These are phyloP conservation scores for Cyclotella atomus DNA, from an alignment of 108 stramenopile species.

Conservation along the genomic window DNA sequence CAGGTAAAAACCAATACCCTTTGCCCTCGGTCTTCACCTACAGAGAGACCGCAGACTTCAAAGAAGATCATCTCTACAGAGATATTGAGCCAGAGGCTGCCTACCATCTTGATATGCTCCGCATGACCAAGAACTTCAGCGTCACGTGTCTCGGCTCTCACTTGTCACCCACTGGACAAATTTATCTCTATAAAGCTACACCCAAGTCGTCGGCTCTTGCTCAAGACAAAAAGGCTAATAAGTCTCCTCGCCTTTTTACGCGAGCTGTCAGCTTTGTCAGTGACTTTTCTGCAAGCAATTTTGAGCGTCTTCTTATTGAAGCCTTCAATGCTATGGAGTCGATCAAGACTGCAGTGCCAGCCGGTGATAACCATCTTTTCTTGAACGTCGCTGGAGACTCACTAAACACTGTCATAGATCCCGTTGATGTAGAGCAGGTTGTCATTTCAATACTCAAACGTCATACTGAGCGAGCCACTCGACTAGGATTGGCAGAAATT, in stretches of 20 bases:
- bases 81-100: conserved; percentile 94
- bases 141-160: conserved; percentile 75
- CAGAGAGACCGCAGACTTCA: conserved; percentile 71
- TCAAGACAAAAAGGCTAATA: conserved; percentile 86
- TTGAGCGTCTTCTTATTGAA: conserved; percentile 94
- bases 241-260: conserved; percentile 76
- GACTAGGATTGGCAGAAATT: conserved; percentile 91
- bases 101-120: conserved; percentile 88
- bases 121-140: conserved; percentile 90
- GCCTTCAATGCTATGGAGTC: conserved; percentile 91
- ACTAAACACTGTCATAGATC: conserved; percentile 84
- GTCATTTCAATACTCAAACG: conserved; percentile 88
- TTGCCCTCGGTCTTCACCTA: conserved; percentile 95
- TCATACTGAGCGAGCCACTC: conserved; percentile 79
- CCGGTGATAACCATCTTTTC: conserved; percentile 94
- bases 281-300: conserved; percentile 76
- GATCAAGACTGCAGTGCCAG: conserved; percentile 56
- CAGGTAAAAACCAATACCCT: conserved; percentile 48
- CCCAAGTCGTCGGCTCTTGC: conserved; percentile 78
- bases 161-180: conserved; percentile 85
- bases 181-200: conserved; percentile 93
- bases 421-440: conserved; percentile 84
- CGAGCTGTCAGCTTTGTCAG: conserved; percentile 82
- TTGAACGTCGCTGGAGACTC: conserved; percentile 91
- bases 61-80: conserved; percentile 92